Base-by-base conservation (phyloP, 345 rosid genomes). In the Atalantia buxifolia region DNA sequence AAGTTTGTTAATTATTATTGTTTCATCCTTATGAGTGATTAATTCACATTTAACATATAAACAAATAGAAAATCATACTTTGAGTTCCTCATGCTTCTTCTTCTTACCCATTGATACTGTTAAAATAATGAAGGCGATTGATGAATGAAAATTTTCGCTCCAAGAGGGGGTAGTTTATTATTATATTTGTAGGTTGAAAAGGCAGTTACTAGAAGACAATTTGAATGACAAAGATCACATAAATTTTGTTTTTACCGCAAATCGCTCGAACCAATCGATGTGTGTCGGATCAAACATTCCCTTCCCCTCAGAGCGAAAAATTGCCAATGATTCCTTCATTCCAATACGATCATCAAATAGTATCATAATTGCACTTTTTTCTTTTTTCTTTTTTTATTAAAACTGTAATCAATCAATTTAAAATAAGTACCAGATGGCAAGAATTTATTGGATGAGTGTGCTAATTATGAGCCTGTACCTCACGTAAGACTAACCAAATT, bases 81-180 rank as follows among this genome's bases (percentile, higher is more conserved):
- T 75, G 72, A 80, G 73, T 18, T 86, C 83, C 0, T 86, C 85
- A 4, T 80, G 64, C 64, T 78, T 61, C 69, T 83, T 63, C 62
- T 76, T 74, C 4, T 81, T 78, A 68, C 21, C 85, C 90, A 89
- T 84, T 76, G 79, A 16, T 72, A 25, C 42, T 6, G 57, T 48
- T 24, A 1, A 48, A 21, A 40, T 45, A 45, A 45, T 13, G 50
- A 45, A 45, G 50, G 18, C 18, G 50, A 13, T 2, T 45, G 50
- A 45, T 13, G 21, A 31, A 64, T 64, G n/a, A 4, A 10, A 8
- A 24, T 2, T 68, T 13, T 67, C 10, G 16, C 48, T 1, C 25
- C 53, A 38, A 3, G 24, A 38, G 40, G 28, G 48, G 21, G 30
- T 10, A 56, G 1, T 31, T 72, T 57, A 6, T 16, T 1, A 53